Conservation (phyloP, 2,329 filamentous ascomycete species). For the Fusarium circinatum region DNA sequence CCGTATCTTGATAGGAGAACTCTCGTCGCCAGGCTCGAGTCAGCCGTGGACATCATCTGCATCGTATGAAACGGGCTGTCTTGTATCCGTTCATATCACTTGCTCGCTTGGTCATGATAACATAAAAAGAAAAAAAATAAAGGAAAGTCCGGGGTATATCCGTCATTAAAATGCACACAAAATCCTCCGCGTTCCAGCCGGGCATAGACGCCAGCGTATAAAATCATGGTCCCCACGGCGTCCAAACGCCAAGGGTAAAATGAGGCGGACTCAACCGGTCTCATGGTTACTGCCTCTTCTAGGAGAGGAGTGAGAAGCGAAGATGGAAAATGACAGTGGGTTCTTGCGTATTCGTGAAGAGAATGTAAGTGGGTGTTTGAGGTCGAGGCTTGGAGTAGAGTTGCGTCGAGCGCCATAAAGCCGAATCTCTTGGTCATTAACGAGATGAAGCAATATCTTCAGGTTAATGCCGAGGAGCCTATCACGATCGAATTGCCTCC, state of each 20-base stretch:
- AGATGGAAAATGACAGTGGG: conserved; percentile 24
- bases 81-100: conserved; percentile 23
- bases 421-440: conserved; percentile 8
- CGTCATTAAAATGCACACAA: conserved; percentile 42
- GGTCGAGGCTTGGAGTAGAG: background rate
- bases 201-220: conserved; percentile 17
- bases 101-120: conserved; percentile 30
- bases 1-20: conserved; percentile 2
- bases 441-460: conserved; percentile 20
- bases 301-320: conserved; percentile 32
- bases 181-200: conserved; percentile 33
- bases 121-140: conserved; percentile 26
- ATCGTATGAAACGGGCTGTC: conserved; percentile 12
- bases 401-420: conserved; percentile 5
- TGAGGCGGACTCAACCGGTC: conserved; percentile 23
- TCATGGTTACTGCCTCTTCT: conserved; percentile 21
- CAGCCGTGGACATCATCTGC: conserved; percentile 12
- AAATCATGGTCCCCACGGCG: conserved; percentile 13
- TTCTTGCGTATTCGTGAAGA: conserved; percentile 16
- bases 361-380: conserved; percentile 15
- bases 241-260: conserved; percentile 9
- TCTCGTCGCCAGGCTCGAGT: conserved; percentile 5
- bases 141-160: conserved; percentile 47
- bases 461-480: conserved; percentile 24
- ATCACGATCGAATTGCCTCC: conserved; percentile 18